Percentiles rank a stretch among this genome's conserved stretches.
These are phyloP conservation scores for Mycena leptocephala DNA, from an alignment of 768 basidiomycete species.

Conservation along the genomic window DNA sequence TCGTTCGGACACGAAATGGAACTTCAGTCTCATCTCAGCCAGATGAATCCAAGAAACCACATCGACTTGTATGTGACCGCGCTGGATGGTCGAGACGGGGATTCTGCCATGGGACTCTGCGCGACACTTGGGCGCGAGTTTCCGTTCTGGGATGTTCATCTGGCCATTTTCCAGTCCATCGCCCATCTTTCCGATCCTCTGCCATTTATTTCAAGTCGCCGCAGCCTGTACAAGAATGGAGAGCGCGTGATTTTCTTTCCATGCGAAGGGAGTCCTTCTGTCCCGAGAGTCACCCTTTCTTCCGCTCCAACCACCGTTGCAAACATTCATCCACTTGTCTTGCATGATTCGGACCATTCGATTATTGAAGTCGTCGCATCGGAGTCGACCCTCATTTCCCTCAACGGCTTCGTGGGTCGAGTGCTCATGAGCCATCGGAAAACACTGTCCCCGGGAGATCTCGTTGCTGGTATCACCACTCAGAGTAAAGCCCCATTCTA, in stretches of 20 bases:
- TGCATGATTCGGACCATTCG: too few relatives aligned
- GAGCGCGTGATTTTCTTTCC: neutral
- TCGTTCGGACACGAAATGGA: neutral
- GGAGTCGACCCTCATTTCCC: too few relatives aligned
- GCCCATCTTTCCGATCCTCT: neutral
- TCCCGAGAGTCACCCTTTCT: too few relatives aligned
- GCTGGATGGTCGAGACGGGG: neutral
- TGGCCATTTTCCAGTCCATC: neutral
- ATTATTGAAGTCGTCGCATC: too few relatives aligned
- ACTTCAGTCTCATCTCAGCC: neutral
- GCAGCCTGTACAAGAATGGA: neutral
- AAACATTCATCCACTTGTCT: too few relatives aligned
- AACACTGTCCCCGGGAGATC: too few relatives aligned
- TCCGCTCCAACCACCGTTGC: too few relatives aligned
- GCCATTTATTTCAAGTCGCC: neutral
- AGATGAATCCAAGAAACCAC: neutral
- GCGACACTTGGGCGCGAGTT: neutral
- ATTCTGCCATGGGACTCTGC: constrained; percentile 8
- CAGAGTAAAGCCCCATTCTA: too few relatives aligned
- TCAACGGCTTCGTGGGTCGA: too few relatives aligned
- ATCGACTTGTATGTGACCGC: neutral
- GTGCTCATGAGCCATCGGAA: too few relatives aligned
- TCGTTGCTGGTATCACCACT: too few relatives aligned
- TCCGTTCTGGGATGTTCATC: neutral
- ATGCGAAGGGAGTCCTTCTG: neutral